A percentile compares a stretch with the other conserved stretches of the same genome.
phyloP scores from a whole-genome alignment of 192 early-diverging fungal genomes.

The Coemansia sp. region DNA sequence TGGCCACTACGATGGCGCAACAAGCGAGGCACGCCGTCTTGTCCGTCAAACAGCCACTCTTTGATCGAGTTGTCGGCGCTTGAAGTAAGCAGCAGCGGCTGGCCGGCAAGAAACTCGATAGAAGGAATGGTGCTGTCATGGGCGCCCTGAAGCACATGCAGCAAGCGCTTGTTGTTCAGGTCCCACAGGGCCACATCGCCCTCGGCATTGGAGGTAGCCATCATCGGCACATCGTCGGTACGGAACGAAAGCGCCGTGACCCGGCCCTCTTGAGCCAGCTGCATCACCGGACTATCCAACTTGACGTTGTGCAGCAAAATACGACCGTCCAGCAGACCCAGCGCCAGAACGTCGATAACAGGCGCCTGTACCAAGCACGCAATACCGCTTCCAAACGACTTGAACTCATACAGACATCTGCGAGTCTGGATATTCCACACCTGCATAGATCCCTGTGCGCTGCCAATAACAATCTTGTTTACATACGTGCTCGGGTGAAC shows the following conservation, averaged over 20 bases:
- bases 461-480: constrained; percentile 92
- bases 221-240: constrained; percentile 80
- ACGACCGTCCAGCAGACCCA: constrained; percentile 87
- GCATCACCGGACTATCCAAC: constrained; percentile 72
- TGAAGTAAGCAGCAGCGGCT: constrained; percentile 85
- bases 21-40: constrained; percentile 76
- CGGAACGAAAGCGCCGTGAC: constrained; percentile 92
- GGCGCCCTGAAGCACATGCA: constrained; percentile 81
- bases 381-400: constrained; percentile 72
- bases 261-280: constrained; percentile 78
- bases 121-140: constrained; percentile 79
- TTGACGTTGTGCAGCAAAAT: constrained; percentile 85
- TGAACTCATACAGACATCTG: constrained; percentile 78
- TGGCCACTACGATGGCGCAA: constrained; percentile 87
- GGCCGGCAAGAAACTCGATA: constrained; percentile 76
- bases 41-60: constrained; percentile 94
- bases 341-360: constrained; percentile 88
- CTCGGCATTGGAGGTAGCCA: constrained; percentile 85
- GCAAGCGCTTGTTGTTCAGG: constrained; percentile 68
- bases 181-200: constrained; percentile 96
- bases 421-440: constrained; percentile 89
- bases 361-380: constrained; percentile 82
- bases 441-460: constrained; percentile 83
- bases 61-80: constrained; percentile 91
- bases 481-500: constrained; percentile 97